Evolutionary conservation across 1,139 yeast species (phyloP).

Genomic region (Nakaseomyces glabratus): DNA sequence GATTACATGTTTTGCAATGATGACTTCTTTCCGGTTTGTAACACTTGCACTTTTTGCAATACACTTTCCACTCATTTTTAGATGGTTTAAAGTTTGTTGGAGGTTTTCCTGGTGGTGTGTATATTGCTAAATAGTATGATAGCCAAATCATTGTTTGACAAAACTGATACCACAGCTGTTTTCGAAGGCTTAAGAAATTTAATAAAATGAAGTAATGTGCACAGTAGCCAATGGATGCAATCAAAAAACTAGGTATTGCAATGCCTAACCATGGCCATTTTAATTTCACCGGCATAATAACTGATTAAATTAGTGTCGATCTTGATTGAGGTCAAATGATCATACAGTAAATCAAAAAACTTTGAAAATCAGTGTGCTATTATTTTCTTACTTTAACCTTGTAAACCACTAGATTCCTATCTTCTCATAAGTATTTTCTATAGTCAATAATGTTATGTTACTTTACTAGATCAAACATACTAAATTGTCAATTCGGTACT

Average conservation of each 20-base stretch:
- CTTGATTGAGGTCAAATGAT: too few species aligned
- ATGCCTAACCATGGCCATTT: constrained; percentile 54
- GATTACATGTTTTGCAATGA: constrained; percentile 58
- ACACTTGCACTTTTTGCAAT: constrained; percentile 55
- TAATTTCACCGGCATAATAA: constrained; percentile 34
- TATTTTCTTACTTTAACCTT: too few species aligned
- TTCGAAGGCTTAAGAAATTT: constrained; percentile 34
- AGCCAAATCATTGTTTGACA: constrained; percentile 58
- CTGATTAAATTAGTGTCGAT: too few species aligned
- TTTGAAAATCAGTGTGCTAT: too few species aligned
- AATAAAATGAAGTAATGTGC: constrained; percentile 51
- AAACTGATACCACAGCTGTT: constrained; percentile 44
- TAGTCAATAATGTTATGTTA: too few species aligned
- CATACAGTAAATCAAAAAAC: too few species aligned
- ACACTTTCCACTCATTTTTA: constrained; percentile 43
- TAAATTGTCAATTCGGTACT: too few species aligned
- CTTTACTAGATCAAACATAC: too few species aligned
- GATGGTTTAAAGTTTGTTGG: constrained; percentile 35
- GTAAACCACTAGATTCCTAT: too few species aligned
- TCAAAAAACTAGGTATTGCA: constrained; percentile 58
- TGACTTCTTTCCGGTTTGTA: constrained; percentile 73
- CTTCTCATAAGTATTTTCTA: too few species aligned
- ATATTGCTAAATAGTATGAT: constrained; percentile 54
- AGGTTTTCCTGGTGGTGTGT: constrained; percentile 51
- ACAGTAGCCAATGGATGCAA: constrained; percentile 54